phyloP scores from a whole-genome alignment of 2,329 filamentous ascomycete species.

The Helotiales sp. region DNA sequence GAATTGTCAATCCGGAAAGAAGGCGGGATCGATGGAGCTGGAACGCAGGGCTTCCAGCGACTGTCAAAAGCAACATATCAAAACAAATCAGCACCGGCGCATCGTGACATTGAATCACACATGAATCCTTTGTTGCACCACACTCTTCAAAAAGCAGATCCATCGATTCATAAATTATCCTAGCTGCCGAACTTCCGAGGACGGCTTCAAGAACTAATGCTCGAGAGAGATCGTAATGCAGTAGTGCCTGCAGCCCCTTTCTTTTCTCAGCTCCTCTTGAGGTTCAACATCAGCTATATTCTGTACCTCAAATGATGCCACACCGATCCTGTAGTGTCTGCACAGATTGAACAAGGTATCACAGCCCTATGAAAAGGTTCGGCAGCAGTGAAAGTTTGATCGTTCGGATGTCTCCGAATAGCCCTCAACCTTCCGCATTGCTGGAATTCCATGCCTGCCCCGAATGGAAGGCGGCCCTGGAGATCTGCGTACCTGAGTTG shows the following conservation, averaged over 20 bases:
- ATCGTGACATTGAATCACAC: not conserved
- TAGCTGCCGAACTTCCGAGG: not conserved
- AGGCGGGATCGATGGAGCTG: too few species aligned
- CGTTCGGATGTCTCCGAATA: slow-evolving; percentile 1
- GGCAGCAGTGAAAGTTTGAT: not conserved
- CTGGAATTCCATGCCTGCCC: not conserved
- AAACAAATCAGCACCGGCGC: not conserved
- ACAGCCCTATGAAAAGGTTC: not conserved
- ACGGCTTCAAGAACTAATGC: slow-evolving; percentile 4
- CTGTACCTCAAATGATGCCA: not conserved
- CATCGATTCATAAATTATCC: not conserved
- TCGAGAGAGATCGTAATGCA: slow-evolving; percentile 3
- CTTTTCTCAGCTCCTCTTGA: not conserved
- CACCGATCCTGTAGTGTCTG: not conserved
- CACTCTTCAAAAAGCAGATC: not conserved
- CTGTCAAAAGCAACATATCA: not conserved
- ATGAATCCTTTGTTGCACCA: not conserved
- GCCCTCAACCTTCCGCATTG: not conserved
- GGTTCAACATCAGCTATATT: not conserved
- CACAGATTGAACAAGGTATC: not conserved
- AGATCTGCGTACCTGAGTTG: slow-evolving; percentile 1
- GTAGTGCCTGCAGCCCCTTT: slow-evolving; percentile 1
- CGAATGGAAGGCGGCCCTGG: not conserved
- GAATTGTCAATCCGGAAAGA: too few species aligned
- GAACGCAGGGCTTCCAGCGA: too few species aligned